A percentile compares a stretch with the other conserved stretches of the same genome.
phyloP scores from a whole-genome alignment of 176 grass and related monocot genomes.

The Aegilops speltoides region DNA sequence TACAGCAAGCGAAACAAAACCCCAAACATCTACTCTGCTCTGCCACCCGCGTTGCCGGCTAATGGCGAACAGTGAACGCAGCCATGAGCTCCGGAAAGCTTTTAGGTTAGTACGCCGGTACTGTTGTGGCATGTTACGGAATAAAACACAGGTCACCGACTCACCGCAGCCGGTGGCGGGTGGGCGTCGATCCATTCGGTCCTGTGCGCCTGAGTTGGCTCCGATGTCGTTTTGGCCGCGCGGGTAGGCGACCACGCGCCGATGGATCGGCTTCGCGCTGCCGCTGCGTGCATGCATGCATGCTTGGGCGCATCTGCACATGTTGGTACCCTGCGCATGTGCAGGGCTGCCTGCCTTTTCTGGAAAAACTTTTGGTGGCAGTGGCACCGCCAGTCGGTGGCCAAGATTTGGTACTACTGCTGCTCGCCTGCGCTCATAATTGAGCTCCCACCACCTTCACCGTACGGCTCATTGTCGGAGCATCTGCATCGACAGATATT shows the following conservation, averaged over 20 bases:
- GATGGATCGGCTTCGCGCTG: neutral
- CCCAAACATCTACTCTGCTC: neutral
- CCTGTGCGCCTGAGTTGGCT: constrained; percentile 34
- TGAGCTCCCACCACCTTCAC: neutral
- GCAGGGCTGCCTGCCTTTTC: constrained; percentile 9
- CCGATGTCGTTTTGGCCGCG: constrained; percentile 9
- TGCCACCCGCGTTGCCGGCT: neutral
- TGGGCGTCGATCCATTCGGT: neutral
- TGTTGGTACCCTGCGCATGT: constrained; percentile 36
- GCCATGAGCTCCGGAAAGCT: neutral
- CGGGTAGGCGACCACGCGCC: neutral
- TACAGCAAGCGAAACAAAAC: neutral
- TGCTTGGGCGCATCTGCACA: constrained; percentile 27
- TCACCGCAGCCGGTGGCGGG: neutral
- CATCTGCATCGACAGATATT: too few relatives aligned
- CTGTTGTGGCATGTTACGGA: neutral
- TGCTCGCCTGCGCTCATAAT: neutral
- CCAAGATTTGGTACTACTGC: constrained; percentile 17
- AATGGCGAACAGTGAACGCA: neutral
- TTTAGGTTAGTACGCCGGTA: neutral
- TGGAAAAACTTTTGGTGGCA: constrained; percentile 24
- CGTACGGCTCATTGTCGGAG: constrained; percentile 4
- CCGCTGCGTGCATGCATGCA: too few relatives aligned
- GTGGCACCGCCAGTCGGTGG: constrained; percentile 15
- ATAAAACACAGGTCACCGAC: neutral